Percentiles rank a stretch among this genome's conserved stretches.
These are phyloP conservation scores for Clarkia xantiana DNA, from an alignment of 345 rosid genomes.

Conservation along the genomic window DNA sequence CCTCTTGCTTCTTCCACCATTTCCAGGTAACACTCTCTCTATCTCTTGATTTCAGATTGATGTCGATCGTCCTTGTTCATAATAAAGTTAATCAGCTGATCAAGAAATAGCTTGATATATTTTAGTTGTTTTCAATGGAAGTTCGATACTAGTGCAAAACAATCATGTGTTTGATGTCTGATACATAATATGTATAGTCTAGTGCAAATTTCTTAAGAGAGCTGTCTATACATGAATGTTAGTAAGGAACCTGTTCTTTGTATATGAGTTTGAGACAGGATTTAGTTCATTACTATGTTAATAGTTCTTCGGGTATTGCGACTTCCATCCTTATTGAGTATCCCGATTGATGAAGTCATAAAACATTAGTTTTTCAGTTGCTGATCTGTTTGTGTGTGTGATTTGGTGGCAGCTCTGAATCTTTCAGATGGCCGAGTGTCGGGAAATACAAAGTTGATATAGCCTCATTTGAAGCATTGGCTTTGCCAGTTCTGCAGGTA, in stretches of 20 bases:
- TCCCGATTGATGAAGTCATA: no score
- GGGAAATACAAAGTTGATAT: constrained; percentile 54
- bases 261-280: no score
- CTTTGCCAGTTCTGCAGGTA: constrained; percentile 67
- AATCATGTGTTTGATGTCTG: no score
- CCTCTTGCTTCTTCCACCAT: constrained; percentile 38
- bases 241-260: no score
- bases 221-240: no score
- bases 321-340: no score
- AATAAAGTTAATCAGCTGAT: background rate
- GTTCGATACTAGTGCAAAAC: background rate
- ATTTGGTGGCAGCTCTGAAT: constrained; percentile 32
- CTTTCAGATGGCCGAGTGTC: constrained; percentile 51
- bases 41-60: background rate
- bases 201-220: no score
- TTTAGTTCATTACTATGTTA: no score
- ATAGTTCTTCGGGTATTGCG: background rate
- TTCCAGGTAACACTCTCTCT: constrained; percentile 25
- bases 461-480: constrained; percentile 49
- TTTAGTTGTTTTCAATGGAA: background rate
- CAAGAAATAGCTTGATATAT: no score
- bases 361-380: no score
- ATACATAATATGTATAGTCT: no score
- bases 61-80: background rate
- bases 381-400: constrained; percentile 6